phyloP scores from a whole-genome alignment of 2,329 filamentous ascomycete genomes.

The Penicillium aurantiogriseum region DNA sequence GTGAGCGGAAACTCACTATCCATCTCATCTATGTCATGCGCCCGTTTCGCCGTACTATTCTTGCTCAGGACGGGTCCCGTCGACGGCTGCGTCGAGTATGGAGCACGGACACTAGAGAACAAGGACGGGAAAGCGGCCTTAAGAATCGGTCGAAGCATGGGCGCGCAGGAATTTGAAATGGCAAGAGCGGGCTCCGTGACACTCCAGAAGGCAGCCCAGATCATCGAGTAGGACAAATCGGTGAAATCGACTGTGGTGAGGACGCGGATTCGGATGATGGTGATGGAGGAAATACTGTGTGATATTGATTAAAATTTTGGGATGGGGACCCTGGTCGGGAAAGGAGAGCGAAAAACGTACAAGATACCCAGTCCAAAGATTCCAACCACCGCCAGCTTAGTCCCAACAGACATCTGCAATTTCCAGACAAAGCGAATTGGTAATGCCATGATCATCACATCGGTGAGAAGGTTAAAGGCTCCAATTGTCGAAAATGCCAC shows the following conservation, averaged over 20 bases:
- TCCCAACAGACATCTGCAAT: slow-evolving; percentile 24
- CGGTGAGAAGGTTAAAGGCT: slow-evolving; percentile 26
- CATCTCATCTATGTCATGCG: slow-evolving; percentile 8
- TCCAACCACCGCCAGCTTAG: slow-evolving; percentile 21
- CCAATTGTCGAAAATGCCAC: slow-evolving; percentile 25
- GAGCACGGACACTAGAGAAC: slow-evolving; percentile 8
- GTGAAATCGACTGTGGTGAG: slow-evolving; percentile 22
- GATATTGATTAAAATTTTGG: neutral
- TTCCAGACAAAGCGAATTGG: slow-evolving; percentile 28
- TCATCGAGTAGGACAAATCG: slow-evolving; percentile 26
- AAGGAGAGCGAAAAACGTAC: slow-evolving; percentile 11
- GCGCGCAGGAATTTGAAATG: slow-evolving; percentile 24
- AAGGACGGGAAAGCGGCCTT: slow-evolving; percentile 16
- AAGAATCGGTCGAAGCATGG: slow-evolving; percentile 25
- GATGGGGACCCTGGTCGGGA: neutral
- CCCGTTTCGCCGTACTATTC: slow-evolving; percentile 1
- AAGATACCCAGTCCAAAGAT: slow-evolving; percentile 28
- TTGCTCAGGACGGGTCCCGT: slow-evolving; percentile 4
- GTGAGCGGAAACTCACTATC: slow-evolving; percentile 16
- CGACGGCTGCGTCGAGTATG: slow-evolving; percentile 6
- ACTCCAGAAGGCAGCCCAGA: slow-evolving; percentile 27
- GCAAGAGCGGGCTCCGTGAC: slow-evolving; percentile 27
- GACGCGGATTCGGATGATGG: slow-evolving; percentile 25
- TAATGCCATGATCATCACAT: slow-evolving; percentile 24
- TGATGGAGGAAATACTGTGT: slow-evolving; percentile 27